phyloP scores from a whole-genome alignment of 768 basidiomycete species.

The Mycena vulgaris region DNA sequence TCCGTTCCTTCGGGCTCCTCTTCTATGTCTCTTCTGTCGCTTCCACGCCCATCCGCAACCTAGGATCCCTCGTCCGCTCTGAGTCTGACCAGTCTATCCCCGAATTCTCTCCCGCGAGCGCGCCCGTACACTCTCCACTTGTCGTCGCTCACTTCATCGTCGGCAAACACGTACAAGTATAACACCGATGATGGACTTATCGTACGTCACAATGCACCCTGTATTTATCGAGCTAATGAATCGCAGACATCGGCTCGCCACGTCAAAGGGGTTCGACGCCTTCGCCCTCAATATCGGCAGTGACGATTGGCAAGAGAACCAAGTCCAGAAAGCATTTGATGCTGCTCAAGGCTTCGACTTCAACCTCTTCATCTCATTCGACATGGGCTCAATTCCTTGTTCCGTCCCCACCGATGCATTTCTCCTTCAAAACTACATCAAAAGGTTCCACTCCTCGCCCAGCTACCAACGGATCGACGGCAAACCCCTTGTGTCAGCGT shows the following conservation, averaged over 20 bases:
- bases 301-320: conserved; percentile 65
- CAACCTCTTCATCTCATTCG: conserved; percentile 65
- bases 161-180: conserved; percentile 78
- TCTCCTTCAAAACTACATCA: conserved; percentile 55
- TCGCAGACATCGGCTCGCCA: conserved; percentile 65
- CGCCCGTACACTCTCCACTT: conserved; percentile 37
- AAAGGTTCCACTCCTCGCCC: conserved; percentile 55
- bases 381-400: conserved; percentile 65
- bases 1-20: conserved; percentile 10
- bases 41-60: neutral
- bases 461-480: conserved; percentile 58
- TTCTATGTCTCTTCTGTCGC: neutral
- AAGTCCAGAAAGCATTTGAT: conserved; percentile 65
- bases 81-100: neutral
- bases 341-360: conserved; percentile 57
- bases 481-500: conserved; percentile 65
- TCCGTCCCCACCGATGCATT: conserved; percentile 49
- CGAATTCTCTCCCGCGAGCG: neutral
- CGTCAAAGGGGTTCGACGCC: conserved; percentile 67
- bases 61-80: conserved; percentile 12
- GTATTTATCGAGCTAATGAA: conserved; percentile 1
- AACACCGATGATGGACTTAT: conserved; percentile 62
- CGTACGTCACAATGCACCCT: conserved; percentile 46
- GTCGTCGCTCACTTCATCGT: conserved; percentile 77
- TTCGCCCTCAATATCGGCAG: conserved; percentile 75